A percentile compares a stretch with the other conserved stretches of the same genome.
Evolutionary conservation across 768 basidiomycete species (phyloP).

Genomic region (Termitomyces sp.): DNA sequence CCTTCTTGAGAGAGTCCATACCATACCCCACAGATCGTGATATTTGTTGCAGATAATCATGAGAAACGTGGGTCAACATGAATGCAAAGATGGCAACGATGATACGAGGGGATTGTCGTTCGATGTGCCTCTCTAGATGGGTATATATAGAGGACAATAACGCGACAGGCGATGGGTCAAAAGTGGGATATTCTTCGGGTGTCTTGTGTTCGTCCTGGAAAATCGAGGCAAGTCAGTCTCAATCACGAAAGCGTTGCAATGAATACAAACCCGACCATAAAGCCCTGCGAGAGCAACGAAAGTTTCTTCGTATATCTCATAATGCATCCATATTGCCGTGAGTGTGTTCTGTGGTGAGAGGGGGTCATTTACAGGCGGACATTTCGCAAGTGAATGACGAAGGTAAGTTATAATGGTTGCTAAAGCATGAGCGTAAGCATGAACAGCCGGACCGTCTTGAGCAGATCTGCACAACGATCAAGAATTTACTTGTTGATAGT

Average conservation of each 20-base stretch:
- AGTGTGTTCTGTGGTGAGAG: slow-evolving; percentile 24
- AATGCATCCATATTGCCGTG: slow-evolving; percentile 47
- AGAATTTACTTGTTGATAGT: neutral
- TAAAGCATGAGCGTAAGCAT: slow-evolving; percentile 66
- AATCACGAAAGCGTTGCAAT: neutral
- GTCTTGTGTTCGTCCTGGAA: slow-evolving; percentile 29
- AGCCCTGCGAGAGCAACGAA: slow-evolving; percentile 52
- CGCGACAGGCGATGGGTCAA: slow-evolving; percentile 42
- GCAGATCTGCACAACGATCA: slow-evolving; percentile 32
- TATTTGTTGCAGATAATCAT: slow-evolving; percentile 57
- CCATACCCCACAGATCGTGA: slow-evolving; percentile 59
- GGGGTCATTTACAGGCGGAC: slow-evolving; percentile 32
- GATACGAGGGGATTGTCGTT: slow-evolving; percentile 44
- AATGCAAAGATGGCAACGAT: slow-evolving; percentile 61
- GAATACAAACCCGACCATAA: slow-evolving; percentile 52
- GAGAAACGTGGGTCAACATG: slow-evolving; percentile 62
- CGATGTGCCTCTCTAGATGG: slow-evolving; percentile 50
- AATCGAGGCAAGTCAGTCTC: neutral
- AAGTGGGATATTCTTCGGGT: slow-evolving; percentile 37
- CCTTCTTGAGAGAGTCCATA: slow-evolving; percentile 25
- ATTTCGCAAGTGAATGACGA: slow-evolving; percentile 40
- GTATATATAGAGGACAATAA: slow-evolving; percentile 64
- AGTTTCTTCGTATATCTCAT: slow-evolving; percentile 46
- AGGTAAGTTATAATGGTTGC: slow-evolving; percentile 52
- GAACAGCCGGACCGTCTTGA: slow-evolving; percentile 49